Base-by-base conservation (phyloP, 345 rosid genomes). In the Boechera divaricarpa region DNA sequence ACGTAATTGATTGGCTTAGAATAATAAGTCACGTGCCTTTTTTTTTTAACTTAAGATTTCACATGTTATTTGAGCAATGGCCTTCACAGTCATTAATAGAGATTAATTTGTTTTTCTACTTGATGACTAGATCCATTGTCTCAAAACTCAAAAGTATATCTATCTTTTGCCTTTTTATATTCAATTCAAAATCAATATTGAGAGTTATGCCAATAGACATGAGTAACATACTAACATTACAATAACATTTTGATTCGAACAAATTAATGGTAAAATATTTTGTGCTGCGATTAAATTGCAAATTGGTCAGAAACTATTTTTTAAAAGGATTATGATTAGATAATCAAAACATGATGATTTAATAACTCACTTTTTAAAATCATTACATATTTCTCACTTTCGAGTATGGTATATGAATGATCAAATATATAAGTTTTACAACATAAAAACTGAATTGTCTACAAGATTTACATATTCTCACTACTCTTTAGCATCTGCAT, bases 1-100 rank as follows among this genome's bases (percentile, higher is more conserved):
- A 59, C 35, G 63, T 61, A 2, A 54, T 1, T 70, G 57, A 70
- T 77, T 77, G 67, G 72, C 28, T 63, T 38, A 12, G 9, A 70
- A 45, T 70, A 33, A 60, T 70, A 33, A 60, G 38, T 55, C 80
- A 77, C 80, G 76, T 77, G 76, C 49, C 9, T 45, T n/a, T 11
- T 13, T 11, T 13, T 33, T 54, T 45, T 24, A 24, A 12, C 42
- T 8, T 55, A 32, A 47, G 11, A 44, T 62, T 52, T 69, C 39
- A 31, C 42, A 2, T 67, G 26, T 15, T 38, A 9, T 12, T 33
- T 36, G 63, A 18, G 24, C 54, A 38, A 29, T 16, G 5, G 11
- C 8, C 5, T 69, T 54, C 75, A 45, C 42, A 70, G 16, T 63
- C 38, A 18, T 13, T 6, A 41, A 74, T 12, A 32, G 56, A 65